Evolutionary conservation across 1,139 yeast species (phyloP), one percentile per base, ranked within the genome.

Genomic region (Nakaseomyces kungkrabaensis): DNA sequence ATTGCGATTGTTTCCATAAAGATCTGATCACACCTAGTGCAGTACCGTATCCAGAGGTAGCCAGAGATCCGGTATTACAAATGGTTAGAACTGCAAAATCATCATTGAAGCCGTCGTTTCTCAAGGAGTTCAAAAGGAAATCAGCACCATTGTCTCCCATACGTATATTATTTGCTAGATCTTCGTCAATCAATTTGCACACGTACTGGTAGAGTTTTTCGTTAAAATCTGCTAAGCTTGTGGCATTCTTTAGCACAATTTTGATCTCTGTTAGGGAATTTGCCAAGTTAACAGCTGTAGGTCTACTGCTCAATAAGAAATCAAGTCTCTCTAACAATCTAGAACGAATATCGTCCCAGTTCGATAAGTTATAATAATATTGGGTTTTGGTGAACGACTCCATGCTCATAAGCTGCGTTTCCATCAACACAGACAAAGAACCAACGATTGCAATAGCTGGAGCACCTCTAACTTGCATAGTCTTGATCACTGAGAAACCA

Each of bases 401-500:
- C 4, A 59, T 60, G 27, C 51, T 45, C 25, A 73, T 44, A 8
- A 81, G 68, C 50, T 65, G 68, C 1, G 58, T 52, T 56, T 90
- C 96, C 13, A 85, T 81, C 1, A 87, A 82, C n/a, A 90, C 76
- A 1, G 96, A 78, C 53, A 89, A 75, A 1, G 90, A 82, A 9
- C 96, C 97, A 3, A 92, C 97, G 51, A 92, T 86, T 52, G 97
- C 97, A 62, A 92, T 92, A 2, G 97, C 97, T 0, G 98, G 98
- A 0, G 98, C 98, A 25, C 98, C 98, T 65, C 98, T 77, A 4
- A 94, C 97, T 62, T 86, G 89, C 98, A 92, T 92, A 53, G 75
- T 74, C 64, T 82, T 83, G 65, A 92, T 92, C 22, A 89, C 95
- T 27, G 75, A 73, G 66, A 71, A 88, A 3, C 95, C 97, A 69